Base-by-base conservation (phyloP, 768 basidiomycete genomes). In the Lyophyllum shimeji region DNA sequence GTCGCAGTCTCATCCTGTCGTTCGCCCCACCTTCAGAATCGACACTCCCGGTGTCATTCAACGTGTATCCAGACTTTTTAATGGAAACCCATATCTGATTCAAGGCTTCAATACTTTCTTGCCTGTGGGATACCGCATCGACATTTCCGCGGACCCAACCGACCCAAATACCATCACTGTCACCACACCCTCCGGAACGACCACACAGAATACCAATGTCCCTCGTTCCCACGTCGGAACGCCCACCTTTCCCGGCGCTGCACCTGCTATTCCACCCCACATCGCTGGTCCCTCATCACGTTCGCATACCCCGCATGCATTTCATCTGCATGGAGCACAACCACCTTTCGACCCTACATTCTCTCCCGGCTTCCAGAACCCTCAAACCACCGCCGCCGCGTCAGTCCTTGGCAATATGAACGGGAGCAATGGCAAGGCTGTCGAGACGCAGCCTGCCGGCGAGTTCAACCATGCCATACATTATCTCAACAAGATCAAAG, bases 71-170 rank as follows among this genome's bases (percentile, higher is more conserved):
- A 83, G 82, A 63, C 85, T 98, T 42, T 98, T 98, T 72, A 85
- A 92, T 62, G 93, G 93, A 7, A 92, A 95, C 70, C 92, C 89
- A 5, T 68, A 78, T 52, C 88, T 98, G 64, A 97, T 98, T 50
- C 90, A 95, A 71, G 95, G 95, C 20, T 98, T 98, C 84, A 98
- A 98, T 74, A 97, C 95, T 1, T 98, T 98, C 73, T 81, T 98
- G 12, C 95, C 95, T 4, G 82, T 89, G 46, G 95, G 95, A 27
- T 98, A 97, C 73, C 88, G 92, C 57, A 97, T 98, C 68, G 94
- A 97, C 67, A 78, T 87, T 66, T 87, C 87, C 55, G 76, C 75
- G 23, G 89, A 90, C 74, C 85, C 86, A 23, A 69, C 75, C 57
- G 84, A 90, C 67, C 81, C 84, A 20, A 84, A 86, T 67, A 82